Conservation (phyloP, 2,329 filamentous ascomycete species). For the Fulvia fulva region DNA sequence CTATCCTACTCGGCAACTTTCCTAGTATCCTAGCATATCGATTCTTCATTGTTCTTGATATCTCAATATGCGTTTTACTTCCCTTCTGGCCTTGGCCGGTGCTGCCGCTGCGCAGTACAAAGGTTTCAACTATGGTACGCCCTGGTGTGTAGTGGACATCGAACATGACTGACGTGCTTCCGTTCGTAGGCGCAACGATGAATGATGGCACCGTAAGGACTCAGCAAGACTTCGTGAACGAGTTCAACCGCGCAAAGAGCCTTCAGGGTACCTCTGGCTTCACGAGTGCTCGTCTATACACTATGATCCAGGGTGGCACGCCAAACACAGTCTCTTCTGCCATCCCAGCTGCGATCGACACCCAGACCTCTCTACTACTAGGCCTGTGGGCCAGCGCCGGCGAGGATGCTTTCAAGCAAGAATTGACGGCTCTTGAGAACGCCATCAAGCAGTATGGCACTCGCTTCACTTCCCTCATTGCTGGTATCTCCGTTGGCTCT, state of each 20-base stretch:
- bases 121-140: conserved; percentile 79
- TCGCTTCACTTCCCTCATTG: conserved; percentile 62
- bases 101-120: conserved; percentile 43
- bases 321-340: conserved; percentile 60
- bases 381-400: conserved; percentile 67
- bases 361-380: conserved; percentile 73
- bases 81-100: conserved; percentile 35
- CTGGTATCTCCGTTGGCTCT: conserved; percentile 78
- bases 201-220: conserved; percentile 57
- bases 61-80: conserved; percentile 32
- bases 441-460: conserved; percentile 67
- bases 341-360: conserved; percentile 77
- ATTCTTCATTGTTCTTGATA: conserved; percentile 1
- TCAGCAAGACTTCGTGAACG: conserved; percentile 63
- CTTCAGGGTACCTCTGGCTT: conserved; percentile 54
- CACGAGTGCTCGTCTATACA: conserved; percentile 58
- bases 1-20: not conserved
- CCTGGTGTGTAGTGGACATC: too few species aligned
- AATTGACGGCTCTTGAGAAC: conserved; percentile 66
- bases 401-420: conserved; percentile 59
- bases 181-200: conserved; percentile 55
- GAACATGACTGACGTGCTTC: too few species aligned
- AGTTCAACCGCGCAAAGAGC: conserved; percentile 63
- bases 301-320: conserved; percentile 55
- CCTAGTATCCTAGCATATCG: not conserved